These are phyloP conservation scores for Candolleomyces eurysporus DNA, from an alignment of 768 basidiomycete genomes.

Conservation along the genomic window DNA sequence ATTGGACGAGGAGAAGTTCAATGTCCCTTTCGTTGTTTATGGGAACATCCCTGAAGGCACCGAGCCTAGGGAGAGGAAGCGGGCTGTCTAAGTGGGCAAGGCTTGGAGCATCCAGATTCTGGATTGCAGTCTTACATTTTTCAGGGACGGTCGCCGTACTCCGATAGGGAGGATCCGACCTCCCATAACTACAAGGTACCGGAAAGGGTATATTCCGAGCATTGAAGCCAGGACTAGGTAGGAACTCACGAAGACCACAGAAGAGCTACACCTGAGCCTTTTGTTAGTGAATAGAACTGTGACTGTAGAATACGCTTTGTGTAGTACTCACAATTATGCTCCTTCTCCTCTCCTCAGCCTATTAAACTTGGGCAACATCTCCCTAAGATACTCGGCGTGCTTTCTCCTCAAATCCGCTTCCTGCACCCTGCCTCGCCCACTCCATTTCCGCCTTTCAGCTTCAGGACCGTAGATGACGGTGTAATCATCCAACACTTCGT, in stretches of 20 bases:
- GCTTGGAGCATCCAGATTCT: background rate
- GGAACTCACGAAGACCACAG: background rate
- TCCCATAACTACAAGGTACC: too few species aligned
- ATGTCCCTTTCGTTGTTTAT: background rate
- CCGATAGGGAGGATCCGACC: too few species aligned
- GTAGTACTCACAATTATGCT: slow-evolving; percentile 3
- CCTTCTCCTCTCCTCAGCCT: slow-evolving; percentile 62
- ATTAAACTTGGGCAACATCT: slow-evolving; percentile 91
- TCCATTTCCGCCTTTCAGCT: slow-evolving; percentile 78
- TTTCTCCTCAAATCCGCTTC: slow-evolving; percentile 82
- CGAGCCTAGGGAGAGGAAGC: too few species aligned
- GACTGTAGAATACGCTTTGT: background rate
- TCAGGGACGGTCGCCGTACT: too few species aligned
- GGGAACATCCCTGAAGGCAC: too few species aligned
- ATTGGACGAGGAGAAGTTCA: background rate
- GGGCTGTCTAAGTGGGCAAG: background rate
- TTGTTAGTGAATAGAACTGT: background rate
- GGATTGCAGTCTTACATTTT: background rate
- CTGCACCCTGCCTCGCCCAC: slow-evolving; percentile 79
- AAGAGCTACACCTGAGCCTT: background rate
- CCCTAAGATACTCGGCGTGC: slow-evolving; percentile 87
- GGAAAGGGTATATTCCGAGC: too few species aligned
- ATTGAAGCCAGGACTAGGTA: background rate
- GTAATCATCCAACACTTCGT: slow-evolving; percentile 77
- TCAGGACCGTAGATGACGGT: slow-evolving; percentile 81